Evolutionary conservation across 768 basidiomycete genomes (phyloP).

Genomic region (Termitomyces sp.): DNA sequence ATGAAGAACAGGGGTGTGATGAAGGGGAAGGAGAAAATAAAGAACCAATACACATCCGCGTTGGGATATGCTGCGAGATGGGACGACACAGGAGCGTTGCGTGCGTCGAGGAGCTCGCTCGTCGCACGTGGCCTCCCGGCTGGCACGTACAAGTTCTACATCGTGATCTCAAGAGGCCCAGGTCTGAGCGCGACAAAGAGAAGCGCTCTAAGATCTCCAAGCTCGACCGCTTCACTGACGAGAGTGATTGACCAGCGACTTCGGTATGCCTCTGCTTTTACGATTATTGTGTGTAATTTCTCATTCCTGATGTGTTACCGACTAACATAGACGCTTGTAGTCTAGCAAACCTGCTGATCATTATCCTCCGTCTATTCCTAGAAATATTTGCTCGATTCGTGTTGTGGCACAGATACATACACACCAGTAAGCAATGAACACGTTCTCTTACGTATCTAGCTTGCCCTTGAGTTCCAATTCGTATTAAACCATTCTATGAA

Average conservation of each 20-base stretch:
- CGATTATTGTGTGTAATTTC: too few species aligned
- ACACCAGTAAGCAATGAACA: too few species aligned
- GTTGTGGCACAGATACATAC: too few species aligned
- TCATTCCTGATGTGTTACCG: too few species aligned
- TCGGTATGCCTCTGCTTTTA: too few species aligned
- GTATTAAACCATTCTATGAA: too few species aligned
- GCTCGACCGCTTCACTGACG: neutral
- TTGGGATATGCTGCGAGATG: constrained; percentile 11
- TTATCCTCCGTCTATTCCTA: too few species aligned
- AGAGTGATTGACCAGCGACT: neutral
- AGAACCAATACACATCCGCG: neutral
- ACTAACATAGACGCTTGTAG: too few species aligned
- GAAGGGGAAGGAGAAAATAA: neutral
- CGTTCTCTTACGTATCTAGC: too few species aligned
- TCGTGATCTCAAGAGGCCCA: constrained; percentile 3
- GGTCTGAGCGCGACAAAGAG: constrained; percentile 13
- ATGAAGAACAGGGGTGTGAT: neutral
- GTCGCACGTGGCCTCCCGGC: constrained; percentile 5
- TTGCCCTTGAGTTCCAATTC: too few species aligned
- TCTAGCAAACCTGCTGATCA: too few species aligned
- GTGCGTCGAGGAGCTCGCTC: constrained; percentile 13
- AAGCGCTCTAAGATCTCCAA: neutral
- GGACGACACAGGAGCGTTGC: constrained; percentile 12
- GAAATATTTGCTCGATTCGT: too few species aligned
- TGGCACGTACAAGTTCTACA: constrained; percentile 7